Conservation (phyloP, 768 basidiomycete genomes). For the Leucogyrophana mollusca region DNA sequence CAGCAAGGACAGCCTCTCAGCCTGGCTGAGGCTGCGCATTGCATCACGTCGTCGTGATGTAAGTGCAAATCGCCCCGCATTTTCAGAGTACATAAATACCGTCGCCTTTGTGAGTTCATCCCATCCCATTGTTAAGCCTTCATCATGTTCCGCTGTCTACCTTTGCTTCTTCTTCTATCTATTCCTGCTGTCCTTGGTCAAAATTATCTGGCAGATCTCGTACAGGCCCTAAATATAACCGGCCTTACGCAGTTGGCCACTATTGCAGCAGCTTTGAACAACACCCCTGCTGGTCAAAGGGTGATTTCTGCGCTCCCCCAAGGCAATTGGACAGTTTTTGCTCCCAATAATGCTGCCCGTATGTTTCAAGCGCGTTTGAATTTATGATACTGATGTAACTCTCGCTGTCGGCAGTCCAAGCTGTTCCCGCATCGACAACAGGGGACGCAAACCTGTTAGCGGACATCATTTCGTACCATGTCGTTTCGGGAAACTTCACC, state of each 20-base stretch:
- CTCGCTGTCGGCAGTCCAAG: slow-evolving; percentile 14
- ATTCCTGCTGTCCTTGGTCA: slow-evolving; percentile 29
- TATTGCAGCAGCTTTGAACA: slow-evolving; percentile 40
- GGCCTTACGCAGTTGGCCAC: slow-evolving; percentile 44
- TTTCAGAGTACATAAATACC: not conserved
- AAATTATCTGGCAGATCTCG: slow-evolving; percentile 31
- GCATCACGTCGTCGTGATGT: slow-evolving; percentile 18
- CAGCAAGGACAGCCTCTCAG: not conserved
- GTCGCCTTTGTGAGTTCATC: not conserved
- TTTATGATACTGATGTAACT: no score
- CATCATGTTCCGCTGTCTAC: slow-evolving; percentile 4
- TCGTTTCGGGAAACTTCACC: slow-evolving; percentile 51
- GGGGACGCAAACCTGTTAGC: slow-evolving; percentile 37
- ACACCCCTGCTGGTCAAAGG: slow-evolving; percentile 39
- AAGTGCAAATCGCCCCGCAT: not conserved
- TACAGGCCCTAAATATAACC: slow-evolving; percentile 34
- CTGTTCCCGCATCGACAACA: slow-evolving; percentile 31
- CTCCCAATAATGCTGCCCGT: slow-evolving; percentile 58
- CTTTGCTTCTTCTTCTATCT: slow-evolving; percentile 14
- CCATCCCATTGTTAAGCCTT: not conserved
- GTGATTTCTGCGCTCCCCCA: slow-evolving; percentile 43
- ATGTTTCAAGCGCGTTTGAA: slow-evolving; percentile 12
- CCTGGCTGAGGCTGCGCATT: slow-evolving; percentile 20
- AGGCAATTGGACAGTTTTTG: slow-evolving; percentile 54
- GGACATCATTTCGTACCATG: slow-evolving; percentile 55